Percentiles rank a stretch among this genome's conserved stretches.
Conservation (phyloP, 495 filamentous ascomycete species). For the Aspergillus kassunensis region DNA sequence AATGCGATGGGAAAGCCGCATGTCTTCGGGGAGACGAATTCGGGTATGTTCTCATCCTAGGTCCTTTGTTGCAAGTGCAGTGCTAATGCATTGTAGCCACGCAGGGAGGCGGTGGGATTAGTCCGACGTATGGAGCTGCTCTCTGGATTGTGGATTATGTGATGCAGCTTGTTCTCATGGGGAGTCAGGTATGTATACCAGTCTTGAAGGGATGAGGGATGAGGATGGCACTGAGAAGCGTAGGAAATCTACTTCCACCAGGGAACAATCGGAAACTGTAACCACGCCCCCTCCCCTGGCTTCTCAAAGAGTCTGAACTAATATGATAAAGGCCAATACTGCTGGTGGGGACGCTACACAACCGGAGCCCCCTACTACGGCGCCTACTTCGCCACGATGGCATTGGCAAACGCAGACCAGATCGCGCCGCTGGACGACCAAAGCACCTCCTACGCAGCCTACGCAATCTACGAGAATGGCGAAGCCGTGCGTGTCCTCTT, state of each 20-base stretch:
- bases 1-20: constrained; percentile 45
- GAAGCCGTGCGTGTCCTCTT: constrained; percentile 41
- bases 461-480: constrained; percentile 44
- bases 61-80: background rate
- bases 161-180: constrained; percentile 46
- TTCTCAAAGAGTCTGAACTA: too few species aligned
- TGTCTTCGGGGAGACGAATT: constrained; percentile 59
- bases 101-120: constrained; percentile 41
- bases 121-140: constrained; percentile 54
- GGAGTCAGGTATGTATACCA: constrained; percentile 30
- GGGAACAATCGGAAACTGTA: constrained; percentile 55
- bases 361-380: constrained; percentile 59
- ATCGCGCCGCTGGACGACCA: constrained; percentile 50
- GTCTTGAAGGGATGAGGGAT: too few species aligned
- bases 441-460: constrained; percentile 47
- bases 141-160: constrained; percentile 61
- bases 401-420: constrained; percentile 47
- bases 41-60: constrained; percentile 29
- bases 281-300: background rate
- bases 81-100: constrained; percentile 17
- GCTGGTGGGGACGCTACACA: constrained; percentile 54
- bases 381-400: constrained; percentile 50
- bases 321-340: constrained; percentile 58
- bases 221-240: too few species aligned
- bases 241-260: constrained; percentile 54